Percentiles rank a stretch among this genome's conserved stretches.
Evolutionary conservation across 352 stramenopile species (phyloP).

Genomic region (Pythium angustatum): DNA sequence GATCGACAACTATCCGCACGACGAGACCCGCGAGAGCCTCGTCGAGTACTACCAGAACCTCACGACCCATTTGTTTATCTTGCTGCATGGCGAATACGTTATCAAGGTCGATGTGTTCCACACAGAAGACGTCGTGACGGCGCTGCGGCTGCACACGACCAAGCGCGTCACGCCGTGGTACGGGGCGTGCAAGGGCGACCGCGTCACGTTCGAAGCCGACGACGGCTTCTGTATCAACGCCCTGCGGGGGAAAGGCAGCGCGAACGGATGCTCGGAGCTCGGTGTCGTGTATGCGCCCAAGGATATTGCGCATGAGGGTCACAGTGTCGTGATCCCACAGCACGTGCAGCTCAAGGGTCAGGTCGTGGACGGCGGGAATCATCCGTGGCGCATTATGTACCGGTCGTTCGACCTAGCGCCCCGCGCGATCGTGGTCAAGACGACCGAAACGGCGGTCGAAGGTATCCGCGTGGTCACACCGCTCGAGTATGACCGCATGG

Average conservation of each 20-base stretch:
- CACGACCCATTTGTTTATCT: background rate
- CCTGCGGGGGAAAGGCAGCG: background rate
- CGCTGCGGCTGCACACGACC: conserved; percentile 8
- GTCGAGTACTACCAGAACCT: background rate
- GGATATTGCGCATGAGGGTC: conserved; percentile 1
- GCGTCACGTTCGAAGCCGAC: background rate
- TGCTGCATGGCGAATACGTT: conserved; percentile 5
- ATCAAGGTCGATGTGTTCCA: conserved; percentile 1
- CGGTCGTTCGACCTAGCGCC: background rate
- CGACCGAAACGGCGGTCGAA: background rate
- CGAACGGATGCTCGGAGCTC: background rate
- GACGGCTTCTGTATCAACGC: conserved; percentile 12
- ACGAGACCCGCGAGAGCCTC: conserved; percentile 6
- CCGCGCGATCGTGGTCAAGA: conserved; percentile 4
- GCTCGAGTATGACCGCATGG: conserved; percentile 1
- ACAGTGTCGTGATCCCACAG: background rate
- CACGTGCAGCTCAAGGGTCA: background rate
- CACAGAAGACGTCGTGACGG: background rate
- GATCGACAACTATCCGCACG: conserved; percentile 2
- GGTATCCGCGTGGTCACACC: background rate
- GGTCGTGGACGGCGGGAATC: background rate
- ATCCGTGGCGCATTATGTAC: background rate
- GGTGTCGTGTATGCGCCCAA: conserved; percentile 5
- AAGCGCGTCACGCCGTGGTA: conserved; percentile 11
- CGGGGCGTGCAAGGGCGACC: background rate